A percentile compares a stretch with the other conserved stretches of the same genome.
These are phyloP conservation scores for Mrakia gelida DNA, from an alignment of 768 basidiomycete species.

Conservation along the genomic window DNA sequence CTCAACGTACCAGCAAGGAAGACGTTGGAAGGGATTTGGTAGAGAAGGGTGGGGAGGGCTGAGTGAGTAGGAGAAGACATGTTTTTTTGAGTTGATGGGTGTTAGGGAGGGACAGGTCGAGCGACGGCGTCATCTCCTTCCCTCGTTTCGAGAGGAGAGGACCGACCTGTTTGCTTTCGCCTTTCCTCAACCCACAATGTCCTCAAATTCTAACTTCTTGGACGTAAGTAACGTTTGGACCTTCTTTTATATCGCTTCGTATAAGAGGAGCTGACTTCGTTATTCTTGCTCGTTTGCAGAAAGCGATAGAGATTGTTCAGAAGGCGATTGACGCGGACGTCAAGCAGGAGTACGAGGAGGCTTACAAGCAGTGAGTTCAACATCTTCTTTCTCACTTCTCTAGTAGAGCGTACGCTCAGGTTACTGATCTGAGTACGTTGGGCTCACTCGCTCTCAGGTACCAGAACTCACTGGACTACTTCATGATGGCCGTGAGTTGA, in stretches of 20 bases:
- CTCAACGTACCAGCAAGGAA: background rate
- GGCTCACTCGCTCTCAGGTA: conserved; percentile 48
- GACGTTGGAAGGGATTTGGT: background rate
- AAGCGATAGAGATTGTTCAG: conserved; percentile 86
- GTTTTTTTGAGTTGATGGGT: background rate
- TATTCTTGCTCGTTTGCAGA: conserved; percentile 44
- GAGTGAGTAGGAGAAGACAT: background rate
- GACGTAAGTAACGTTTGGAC: conserved; percentile 2
- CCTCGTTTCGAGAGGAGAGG: no score
- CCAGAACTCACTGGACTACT: conserved; percentile 93
- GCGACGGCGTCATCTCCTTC: background rate
- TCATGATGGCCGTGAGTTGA: conserved; percentile 80
- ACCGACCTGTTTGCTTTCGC: background rate
- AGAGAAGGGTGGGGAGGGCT: background rate
- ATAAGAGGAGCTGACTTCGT: background rate
- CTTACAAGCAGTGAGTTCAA: conserved; percentile 16
- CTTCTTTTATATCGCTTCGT: background rate
- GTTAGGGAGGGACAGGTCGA: background rate
- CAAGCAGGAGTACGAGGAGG: conserved; percentile 75
- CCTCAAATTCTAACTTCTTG: conserved; percentile 31
- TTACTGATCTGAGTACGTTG: background rate
- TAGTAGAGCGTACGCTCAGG: background rate
- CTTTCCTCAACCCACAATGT: background rate
- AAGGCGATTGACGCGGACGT: conserved; percentile 87
- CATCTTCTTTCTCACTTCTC: background rate